Conservation (phyloP, 805 yeast species). For the Jamesozyma lodderae region DNA sequence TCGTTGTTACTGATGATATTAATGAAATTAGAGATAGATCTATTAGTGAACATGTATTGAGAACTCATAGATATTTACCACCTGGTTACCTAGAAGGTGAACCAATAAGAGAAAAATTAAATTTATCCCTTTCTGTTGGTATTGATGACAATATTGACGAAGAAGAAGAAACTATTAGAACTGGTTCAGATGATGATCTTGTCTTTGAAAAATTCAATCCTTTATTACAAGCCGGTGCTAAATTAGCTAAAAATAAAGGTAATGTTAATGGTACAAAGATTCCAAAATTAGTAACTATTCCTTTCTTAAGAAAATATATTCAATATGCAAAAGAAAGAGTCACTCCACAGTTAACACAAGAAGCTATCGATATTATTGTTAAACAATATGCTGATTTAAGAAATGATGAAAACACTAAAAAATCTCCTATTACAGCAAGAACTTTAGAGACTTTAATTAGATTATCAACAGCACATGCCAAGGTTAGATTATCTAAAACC, state of each 20-base stretch:
- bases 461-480: constrained; percentile 92
- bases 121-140: constrained; percentile 74
- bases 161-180: constrained; percentile 29
- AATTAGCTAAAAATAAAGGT: constrained; percentile 31
- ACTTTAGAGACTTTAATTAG: constrained; percentile 93
- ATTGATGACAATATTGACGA: constrained; percentile 41
- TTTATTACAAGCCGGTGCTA: constrained; percentile 72
- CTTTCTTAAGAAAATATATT: constrained; percentile 82
- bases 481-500: constrained; percentile 72
- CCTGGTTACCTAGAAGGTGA: constrained; percentile 88
- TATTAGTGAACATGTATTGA: constrained; percentile 87
- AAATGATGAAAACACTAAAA: constrained; percentile 70
- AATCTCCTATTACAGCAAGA: constrained; percentile 97
- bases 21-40: constrained; percentile 75
- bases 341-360: constrained; percentile 67
- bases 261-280: constrained; percentile 30
- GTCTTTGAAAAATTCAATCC: constrained; percentile 83
- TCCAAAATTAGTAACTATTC: constrained; percentile 56
- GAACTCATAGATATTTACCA: constrained; percentile 85
- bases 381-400: constrained; percentile 71
- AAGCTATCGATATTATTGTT: constrained; percentile 75
- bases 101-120: constrained; percentile 73
- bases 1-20: constrained; percentile 93
- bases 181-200: constrained; percentile 25
- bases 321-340: constrained; percentile 89